Evolutionary conservation across 1,284 basidiomycete genomes (phyloP), one percentile per base, ranked within the genome.

Genomic region (Moesziomyces antarcticus): DNA sequence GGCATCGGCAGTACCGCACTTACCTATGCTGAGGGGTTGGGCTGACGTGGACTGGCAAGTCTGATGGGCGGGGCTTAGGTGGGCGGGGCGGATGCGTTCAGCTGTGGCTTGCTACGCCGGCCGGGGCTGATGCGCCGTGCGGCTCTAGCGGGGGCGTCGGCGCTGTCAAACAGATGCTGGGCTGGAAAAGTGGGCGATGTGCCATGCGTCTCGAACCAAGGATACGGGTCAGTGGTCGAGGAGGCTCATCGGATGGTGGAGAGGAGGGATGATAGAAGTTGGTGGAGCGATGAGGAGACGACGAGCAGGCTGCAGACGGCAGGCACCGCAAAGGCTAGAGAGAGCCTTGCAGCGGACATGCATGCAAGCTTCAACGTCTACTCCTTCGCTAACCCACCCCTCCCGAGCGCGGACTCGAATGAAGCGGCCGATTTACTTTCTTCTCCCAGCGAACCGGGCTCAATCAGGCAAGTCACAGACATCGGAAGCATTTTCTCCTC

Each of bases 131-230:
- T 18, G 37, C 37, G 37, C 16, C 16, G 11, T 40, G 37, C 37
- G 37, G 16, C 35, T 35, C 35, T 35, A 16, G 35, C 35, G 35
- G 11, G 11, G 16, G 35, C 35, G 13, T 5, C 30, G 30, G 10
- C 30, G 30, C 30, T 33, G 30, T 33, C 30, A 33, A 33, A 33
- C 30, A 11, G 30, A 11, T 40, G 37, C 37, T 16, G 14, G 37
- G 14, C 37, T 40, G 37, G 16, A 14, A 14, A 18, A 42, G 21
- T 25, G 52, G 35, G n/a, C 44, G 66, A 62, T 58, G 66, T 46
- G 59, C 59, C 66, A 68, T 58, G 42, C 66, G 66, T 68, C 66
- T 68, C 66, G 25, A 53, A 48, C 61, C 50, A 63, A 53, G 16
- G 41, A 41, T 42, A 25, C 25, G 45, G 50, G 35, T 57, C 54